These are phyloP conservation scores for Aspergillus campestris DNA, from an alignment of 495 filamentous ascomycete genomes.

Conservation along the genomic window DNA sequence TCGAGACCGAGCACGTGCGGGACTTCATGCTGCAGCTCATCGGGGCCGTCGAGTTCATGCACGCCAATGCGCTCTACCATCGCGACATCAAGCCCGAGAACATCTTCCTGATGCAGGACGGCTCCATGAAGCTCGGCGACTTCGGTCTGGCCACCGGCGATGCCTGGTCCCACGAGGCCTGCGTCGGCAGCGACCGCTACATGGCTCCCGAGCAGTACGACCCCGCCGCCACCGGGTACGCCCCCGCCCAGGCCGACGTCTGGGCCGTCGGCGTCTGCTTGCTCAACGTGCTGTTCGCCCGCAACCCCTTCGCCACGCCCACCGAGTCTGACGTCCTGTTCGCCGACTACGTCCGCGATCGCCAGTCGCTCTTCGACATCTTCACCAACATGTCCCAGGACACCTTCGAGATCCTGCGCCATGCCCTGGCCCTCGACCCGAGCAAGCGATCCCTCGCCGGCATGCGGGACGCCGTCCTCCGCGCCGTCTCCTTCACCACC, in stretches of 20 bases:
- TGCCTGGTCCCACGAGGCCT: conserved; percentile 78
- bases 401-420: conserved; percentile 82
- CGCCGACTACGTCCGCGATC: conserved; percentile 83
- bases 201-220: conserved; percentile 99
- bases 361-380: conserved; percentile 93
- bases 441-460: conserved; percentile 73
- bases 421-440: conserved; percentile 85
- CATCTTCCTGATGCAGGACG: conserved; percentile 82
- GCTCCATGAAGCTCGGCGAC: conserved; percentile 92
- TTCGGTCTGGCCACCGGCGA: conserved; percentile 87
- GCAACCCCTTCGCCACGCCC: conserved; percentile 87
- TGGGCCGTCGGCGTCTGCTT: conserved; percentile 96
- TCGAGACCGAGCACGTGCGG: conserved; percentile 92
- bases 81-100: conserved; percentile 99
- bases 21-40: conserved; percentile 95
- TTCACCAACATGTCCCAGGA: conserved; percentile 98
- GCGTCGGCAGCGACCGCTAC: conserved; percentile 94
- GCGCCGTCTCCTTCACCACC: conserved; percentile 85
- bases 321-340: conserved; percentile 82
- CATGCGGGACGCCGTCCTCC: conserved; percentile 65
- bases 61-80: conserved; percentile 85
- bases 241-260: conserved; percentile 85
- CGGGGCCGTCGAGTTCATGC: conserved; percentile 83
- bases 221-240: conserved; percentile 74
- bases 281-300: conserved; percentile 89